A percentile compares a stretch with the other conserved stretches of the same genome.
phyloP scores from a whole-genome alignment of 495 filamentous ascomycete species.

The Cudoniella acicularis region DNA sequence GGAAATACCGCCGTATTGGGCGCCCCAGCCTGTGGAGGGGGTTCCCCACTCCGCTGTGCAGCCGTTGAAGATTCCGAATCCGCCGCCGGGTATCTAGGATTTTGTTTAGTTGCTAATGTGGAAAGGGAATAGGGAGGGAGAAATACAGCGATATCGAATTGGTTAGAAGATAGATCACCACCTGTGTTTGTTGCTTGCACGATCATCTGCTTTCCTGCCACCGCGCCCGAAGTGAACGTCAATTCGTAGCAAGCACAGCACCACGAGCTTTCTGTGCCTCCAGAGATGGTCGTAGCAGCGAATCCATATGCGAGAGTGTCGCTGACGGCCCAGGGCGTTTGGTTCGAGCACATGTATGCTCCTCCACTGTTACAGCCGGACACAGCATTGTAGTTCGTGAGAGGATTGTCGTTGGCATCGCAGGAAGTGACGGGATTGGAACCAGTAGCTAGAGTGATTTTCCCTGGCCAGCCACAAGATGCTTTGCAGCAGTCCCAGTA shows the following conservation, averaged over 20 bases:
- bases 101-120: not conserved
- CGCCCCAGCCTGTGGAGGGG: conserved; percentile 55
- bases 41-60: conserved; percentile 61
- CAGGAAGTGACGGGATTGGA: conserved; percentile 50
- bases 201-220: conserved; percentile 59
- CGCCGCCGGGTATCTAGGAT: conserved; percentile 58
- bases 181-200: conserved; percentile 63
- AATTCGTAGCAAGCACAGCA: conserved; percentile 68
- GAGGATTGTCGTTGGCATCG: conserved; percentile 51
- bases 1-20: conserved; percentile 57
- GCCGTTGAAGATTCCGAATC: conserved; percentile 60
- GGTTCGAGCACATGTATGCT: conserved; percentile 61
- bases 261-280: conserved; percentile 51
- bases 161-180: conserved; percentile 35
- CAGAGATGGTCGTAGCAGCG: conserved; percentile 54
- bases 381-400: conserved; percentile 43
- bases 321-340: conserved; percentile 61
- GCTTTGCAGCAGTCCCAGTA: conserved; percentile 49
- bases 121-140: not conserved
- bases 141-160: conserved; percentile 37
- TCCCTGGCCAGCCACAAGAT: conserved; percentile 59
- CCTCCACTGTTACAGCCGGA: conserved; percentile 50
- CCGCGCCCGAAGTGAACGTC: conserved; percentile 57
- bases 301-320: conserved; percentile 57
- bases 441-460: conserved; percentile 39